A percentile compares a stretch with the other conserved stretches of the same genome.
Evolutionary conservation across 768 basidiomycete species (phyloP).

Genomic region (Galerina sulciceps): DNA sequence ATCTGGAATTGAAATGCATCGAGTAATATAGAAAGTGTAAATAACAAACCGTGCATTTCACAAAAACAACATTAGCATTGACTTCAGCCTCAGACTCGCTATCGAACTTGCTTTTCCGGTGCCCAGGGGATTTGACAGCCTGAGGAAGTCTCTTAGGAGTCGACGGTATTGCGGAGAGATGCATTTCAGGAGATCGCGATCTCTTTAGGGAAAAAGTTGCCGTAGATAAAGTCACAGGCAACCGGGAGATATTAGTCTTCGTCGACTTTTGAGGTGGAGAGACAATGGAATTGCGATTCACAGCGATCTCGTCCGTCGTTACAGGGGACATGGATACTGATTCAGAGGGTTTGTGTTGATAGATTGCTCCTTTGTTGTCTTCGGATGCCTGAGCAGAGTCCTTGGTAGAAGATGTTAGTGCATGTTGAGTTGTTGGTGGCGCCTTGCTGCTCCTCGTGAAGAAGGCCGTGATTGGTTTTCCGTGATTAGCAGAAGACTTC

Average conservation of each 20-base stretch:
- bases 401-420: conserved; percentile 8
- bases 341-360: too few relatives aligned
- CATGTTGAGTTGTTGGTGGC: conserved; percentile 17
- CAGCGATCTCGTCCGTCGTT: too few relatives aligned
- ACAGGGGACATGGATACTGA: too few relatives aligned
- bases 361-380: too few relatives aligned
- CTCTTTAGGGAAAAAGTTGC: conserved; percentile 19
- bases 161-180: neutral
- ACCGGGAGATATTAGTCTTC: neutral
- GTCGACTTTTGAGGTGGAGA: neutral
- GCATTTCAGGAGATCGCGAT: conserved; percentile 16
- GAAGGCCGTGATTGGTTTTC: conserved; percentile 49
- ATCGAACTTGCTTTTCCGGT: conserved; percentile 40
- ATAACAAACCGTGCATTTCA: conserved; percentile 27
- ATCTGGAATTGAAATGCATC: neutral
- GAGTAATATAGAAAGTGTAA: neutral
- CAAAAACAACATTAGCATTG: conserved; percentile 30
- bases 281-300: neutral
- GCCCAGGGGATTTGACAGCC: conserved; percentile 17
- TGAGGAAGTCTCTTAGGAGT: neutral
- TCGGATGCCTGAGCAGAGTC: neutral
- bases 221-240: neutral
- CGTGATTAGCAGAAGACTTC: conserved; percentile 24
- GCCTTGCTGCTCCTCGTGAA: conserved; percentile 37
- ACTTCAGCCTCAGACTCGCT: conserved; percentile 39